These are phyloP conservation scores for Aquilaria malaccensis DNA, from an alignment of 345 rosid genomes.

Conservation along the genomic window DNA sequence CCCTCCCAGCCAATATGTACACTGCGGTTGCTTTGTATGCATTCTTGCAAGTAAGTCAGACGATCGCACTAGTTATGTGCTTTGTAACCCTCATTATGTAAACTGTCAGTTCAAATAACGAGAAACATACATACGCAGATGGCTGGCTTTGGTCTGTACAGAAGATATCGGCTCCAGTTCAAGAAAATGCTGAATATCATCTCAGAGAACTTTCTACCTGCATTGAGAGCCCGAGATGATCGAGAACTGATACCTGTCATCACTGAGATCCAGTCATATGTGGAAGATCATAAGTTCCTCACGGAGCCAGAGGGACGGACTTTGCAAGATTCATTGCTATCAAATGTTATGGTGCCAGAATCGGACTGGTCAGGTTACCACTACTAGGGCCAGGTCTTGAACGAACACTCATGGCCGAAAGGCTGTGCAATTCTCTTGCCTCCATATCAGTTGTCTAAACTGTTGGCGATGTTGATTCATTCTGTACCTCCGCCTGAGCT, in stretches of 20 bases:
- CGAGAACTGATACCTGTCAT: constrained; percentile 35
- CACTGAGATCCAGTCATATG: constrained; percentile 41
- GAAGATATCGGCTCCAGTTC: constrained; percentile 62
- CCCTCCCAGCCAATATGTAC: constrained; percentile 55
- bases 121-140: constrained; percentile 29
- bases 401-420: too few species aligned
- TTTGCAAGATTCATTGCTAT: constrained; percentile 34
- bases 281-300: constrained; percentile 51
- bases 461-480: too few species aligned
- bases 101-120: constrained; percentile 6
- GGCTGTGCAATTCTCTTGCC: too few species aligned
- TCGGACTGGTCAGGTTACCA: neutral
- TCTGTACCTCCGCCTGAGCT: too few species aligned
- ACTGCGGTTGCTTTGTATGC: constrained; percentile 72
- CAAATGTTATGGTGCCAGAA: constrained; percentile 36
- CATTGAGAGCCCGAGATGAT: constrained; percentile 41
- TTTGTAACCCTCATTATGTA: neutral
- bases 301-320: constrained; percentile 64
- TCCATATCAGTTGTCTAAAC: too few species aligned
- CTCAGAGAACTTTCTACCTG: constrained; percentile 45
- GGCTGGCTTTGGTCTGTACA: constrained; percentile 71
- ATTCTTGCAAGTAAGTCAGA: constrained; percentile 54
- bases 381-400: too few species aligned
- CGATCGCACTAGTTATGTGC: neutral
- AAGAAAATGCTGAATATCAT: constrained; percentile 48